Conservation (phyloP, 352 stramenopile genomes). For the Blastocystis sp. region DNA sequence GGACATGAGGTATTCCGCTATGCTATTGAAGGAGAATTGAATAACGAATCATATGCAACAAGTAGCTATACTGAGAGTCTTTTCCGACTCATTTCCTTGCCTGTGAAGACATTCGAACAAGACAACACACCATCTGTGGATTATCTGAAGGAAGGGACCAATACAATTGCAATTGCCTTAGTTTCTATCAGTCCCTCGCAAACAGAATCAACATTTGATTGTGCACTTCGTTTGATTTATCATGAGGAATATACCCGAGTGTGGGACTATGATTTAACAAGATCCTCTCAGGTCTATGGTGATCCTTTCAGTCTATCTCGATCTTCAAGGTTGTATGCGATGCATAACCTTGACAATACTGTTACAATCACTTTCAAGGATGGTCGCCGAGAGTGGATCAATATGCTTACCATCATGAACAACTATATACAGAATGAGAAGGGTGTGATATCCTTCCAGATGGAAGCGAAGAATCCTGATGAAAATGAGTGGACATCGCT, state of each 20-base stretch:
- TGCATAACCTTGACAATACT: not conserved
- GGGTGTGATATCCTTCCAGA: not conserved
- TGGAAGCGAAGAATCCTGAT: not conserved
- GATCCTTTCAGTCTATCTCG: not conserved
- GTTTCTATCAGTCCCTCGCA: not conserved
- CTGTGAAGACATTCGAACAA: not conserved
- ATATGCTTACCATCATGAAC: not conserved
- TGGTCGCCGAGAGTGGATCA: not conserved
- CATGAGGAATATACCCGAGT: not conserved
- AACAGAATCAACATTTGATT: not conserved
- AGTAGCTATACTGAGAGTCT: not conserved
- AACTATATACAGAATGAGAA: not conserved
- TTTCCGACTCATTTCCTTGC: not conserved
- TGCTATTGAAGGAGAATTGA: not conserved
- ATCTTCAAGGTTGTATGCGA: not conserved
- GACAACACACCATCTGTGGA: not conserved
- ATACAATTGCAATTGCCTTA: not conserved
- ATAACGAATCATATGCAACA: not conserved
- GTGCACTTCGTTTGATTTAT: constrained; percentile 22
- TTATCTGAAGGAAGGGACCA: not conserved
- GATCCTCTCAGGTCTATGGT: not conserved
- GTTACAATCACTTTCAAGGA: not conserved
- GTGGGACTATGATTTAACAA: not conserved
- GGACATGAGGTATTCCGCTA: constrained; percentile 30
- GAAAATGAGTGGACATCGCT: not conserved